Evolutionary conservation across 2,329 filamentous ascomycete species (phyloP), one percentile per base, ranked within the genome.

Genomic region (Cercospora beticola): DNA sequence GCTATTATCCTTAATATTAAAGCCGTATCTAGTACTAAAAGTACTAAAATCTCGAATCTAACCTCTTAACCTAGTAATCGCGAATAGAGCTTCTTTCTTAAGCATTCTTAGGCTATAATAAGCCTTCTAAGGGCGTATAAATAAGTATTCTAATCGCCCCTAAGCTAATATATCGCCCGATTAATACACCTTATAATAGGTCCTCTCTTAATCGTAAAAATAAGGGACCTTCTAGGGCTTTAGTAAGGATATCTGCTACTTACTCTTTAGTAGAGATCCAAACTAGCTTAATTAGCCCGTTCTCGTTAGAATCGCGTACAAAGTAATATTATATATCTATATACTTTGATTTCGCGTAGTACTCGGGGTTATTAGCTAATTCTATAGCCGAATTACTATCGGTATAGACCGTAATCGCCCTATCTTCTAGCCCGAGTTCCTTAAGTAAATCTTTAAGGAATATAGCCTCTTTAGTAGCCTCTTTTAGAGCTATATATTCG

Each of bases 241-340:
- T 67, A 56, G 54, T 59, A 49, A 67, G 28, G 9, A 52, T 59
- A 46, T 67, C 60, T 33, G 21, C 65, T 67, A 67, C 28, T 40
- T 40, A 12, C 3, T 40, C 16, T 40, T 40, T 40, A 40, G 36
- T 40, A 40, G 36, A 40, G 36, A 40, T 40, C 36, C 12, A 36
- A 40, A 40, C 36, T 40, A 40, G 36, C 31, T 58, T 68, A 16
- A 40, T 40, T 16, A 40, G 36, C 36, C 36, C 12, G 3, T 16
- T 23, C 5, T 33, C 5, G 31, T 59, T 14, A n/a, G 12, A 36
- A 18, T 64, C 54, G 26, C 40, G 12, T 60, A 67, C 9, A 52
- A 46, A 67, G 26, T 67, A 52, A 64, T 67, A 60, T 59, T 63
- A 43, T 46, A 67, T 67, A 64, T 67, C 54, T 40, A 67, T 67